These are phyloP conservation scores for Pisolithus albus DNA, from an alignment of 768 basidiomycete species.

Conservation along the genomic window DNA sequence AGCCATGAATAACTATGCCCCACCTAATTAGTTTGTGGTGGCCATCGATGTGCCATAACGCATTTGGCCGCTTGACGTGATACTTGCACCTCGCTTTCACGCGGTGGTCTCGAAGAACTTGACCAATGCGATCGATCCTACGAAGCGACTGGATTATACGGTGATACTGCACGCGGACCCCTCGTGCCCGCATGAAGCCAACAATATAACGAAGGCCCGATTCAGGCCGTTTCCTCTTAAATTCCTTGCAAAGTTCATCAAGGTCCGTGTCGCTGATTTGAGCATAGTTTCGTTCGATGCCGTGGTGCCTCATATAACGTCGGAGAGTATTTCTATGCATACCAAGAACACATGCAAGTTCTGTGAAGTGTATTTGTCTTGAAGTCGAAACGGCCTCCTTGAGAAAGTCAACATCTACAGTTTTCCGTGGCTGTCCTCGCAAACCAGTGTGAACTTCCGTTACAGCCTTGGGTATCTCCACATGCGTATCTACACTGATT, in stretches of 20 bases:
- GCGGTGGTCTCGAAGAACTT: constrained; percentile 14
- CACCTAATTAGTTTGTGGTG: constrained; percentile 20
- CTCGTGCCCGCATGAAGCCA: constrained; percentile 22
- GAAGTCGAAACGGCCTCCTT: constrained; percentile 2
- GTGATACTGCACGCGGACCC: constrained; percentile 18
- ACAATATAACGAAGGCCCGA: constrained; percentile 25
- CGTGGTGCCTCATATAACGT: constrained; percentile 2
- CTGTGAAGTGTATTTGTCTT: constrained; percentile 8
- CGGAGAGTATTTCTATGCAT: constrained; percentile 5
- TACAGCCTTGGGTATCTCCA: constrained; percentile 1
- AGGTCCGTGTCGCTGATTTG: constrained; percentile 5
- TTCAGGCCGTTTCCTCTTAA: constrained; percentile 12
- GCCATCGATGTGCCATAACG: neutral
- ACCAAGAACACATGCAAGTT: constrained; percentile 4
- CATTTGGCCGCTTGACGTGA: constrained; percentile 18
- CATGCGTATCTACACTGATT: neutral
- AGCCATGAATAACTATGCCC: constrained; percentile 30
- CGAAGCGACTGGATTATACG: constrained; percentile 21
- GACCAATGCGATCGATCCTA: constrained; percentile 26
- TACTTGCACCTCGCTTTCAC: constrained; percentile 22
- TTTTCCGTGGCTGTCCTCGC: constrained; percentile 3
- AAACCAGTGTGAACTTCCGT: neutral
- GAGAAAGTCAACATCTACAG: constrained; percentile 4
- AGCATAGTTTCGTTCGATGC: constrained; percentile 1
- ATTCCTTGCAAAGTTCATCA: constrained; percentile 6